These are phyloP conservation scores for Hyaloperonospora arabidopsidis DNA, from an alignment of 352 stramenopile species.

Conservation along the genomic window DNA sequence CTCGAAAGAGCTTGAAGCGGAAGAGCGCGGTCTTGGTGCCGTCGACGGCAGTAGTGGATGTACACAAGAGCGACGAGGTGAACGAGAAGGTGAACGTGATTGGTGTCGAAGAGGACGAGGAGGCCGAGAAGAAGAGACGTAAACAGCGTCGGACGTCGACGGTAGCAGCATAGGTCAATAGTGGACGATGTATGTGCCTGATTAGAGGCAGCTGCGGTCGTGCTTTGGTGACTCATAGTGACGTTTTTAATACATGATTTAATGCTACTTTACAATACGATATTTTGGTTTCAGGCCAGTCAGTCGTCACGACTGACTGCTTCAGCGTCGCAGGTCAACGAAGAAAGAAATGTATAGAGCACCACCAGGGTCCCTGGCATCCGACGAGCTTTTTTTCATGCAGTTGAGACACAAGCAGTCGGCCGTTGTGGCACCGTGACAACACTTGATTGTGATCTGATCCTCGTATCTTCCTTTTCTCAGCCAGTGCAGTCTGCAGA, in stretches of 20 bases:
- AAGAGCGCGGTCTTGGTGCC: constrained; percentile 18
- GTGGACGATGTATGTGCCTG: neutral
- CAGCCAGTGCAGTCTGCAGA: constrained; percentile 5
- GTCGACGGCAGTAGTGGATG: too few species aligned
- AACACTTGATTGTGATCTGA: constrained; percentile 5
- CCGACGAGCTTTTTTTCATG: too few species aligned
- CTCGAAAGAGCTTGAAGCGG: constrained; percentile 26
- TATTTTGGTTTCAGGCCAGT: too few species aligned
- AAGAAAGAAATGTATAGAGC: too few species aligned
- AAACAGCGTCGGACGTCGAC: constrained; percentile 24
- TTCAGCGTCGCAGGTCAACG: too few species aligned
- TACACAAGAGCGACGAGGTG: too few species aligned
- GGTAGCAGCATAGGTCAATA: constrained; percentile 5
- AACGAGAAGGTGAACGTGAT: too few species aligned
- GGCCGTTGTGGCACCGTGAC: too few species aligned
- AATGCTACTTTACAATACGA: constrained; percentile 5
- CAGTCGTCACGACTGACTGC: too few species aligned
- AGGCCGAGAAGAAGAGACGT: constrained; percentile 8
- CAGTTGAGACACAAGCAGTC: too few species aligned
- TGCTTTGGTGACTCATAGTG: too few species aligned
- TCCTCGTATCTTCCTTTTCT: neutral
- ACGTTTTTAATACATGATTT: constrained; percentile 14
- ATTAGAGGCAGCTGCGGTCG: neutral
- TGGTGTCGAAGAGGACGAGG: constrained; percentile 4
- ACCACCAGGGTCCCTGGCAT: too few species aligned